A percentile compares a stretch with the other conserved stretches of the same genome.
phyloP scores from a whole-genome alignment of 257 asterid species.

The Przewalskia tangutica region DNA sequence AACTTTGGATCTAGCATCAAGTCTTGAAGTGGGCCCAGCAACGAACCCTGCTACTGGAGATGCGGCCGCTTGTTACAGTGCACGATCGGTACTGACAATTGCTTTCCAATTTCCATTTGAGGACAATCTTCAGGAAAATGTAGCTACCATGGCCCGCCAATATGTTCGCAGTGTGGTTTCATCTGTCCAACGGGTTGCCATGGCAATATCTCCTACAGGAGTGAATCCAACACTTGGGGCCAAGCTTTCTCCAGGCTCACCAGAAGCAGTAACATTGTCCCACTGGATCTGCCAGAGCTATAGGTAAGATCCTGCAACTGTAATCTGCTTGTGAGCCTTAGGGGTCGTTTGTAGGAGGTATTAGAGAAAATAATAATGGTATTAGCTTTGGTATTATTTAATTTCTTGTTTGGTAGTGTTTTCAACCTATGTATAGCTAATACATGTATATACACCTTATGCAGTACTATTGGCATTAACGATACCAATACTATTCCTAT shows the following conservation, averaged over 20 bases:
- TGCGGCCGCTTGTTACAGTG: slow-evolving; percentile 27
- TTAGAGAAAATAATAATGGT: no score
- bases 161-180: slow-evolving; percentile 90
- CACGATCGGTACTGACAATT: slow-evolving; percentile 74
- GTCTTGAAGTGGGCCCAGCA: slow-evolving; percentile 61
- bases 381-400: no score
- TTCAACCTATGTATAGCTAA: no score
- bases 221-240: slow-evolving; percentile 40
- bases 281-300: slow-evolving; percentile 97
- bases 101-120: slow-evolving; percentile 97
- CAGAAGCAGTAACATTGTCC: slow-evolving; percentile 86
- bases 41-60: slow-evolving; percentile 23
- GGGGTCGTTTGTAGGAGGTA: no score
- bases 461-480: no score
- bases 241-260: slow-evolving; percentile 65
- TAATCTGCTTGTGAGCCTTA: background rate
- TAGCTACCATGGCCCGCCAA: slow-evolving; percentile 85
- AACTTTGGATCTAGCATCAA: slow-evolving; percentile 76
- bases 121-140: slow-evolving; percentile 68
- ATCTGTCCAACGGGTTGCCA: slow-evolving; percentile 91
- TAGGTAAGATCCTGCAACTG: slow-evolving; percentile 25
- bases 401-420: no score
- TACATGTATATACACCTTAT: no score
- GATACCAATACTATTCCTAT: no score
- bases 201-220: slow-evolving; percentile 82